Percentiles rank a stretch among this genome's conserved stretches.
Conservation (phyloP, 495 filamentous ascomycete genomes). For the Viridothelium virens region DNA sequence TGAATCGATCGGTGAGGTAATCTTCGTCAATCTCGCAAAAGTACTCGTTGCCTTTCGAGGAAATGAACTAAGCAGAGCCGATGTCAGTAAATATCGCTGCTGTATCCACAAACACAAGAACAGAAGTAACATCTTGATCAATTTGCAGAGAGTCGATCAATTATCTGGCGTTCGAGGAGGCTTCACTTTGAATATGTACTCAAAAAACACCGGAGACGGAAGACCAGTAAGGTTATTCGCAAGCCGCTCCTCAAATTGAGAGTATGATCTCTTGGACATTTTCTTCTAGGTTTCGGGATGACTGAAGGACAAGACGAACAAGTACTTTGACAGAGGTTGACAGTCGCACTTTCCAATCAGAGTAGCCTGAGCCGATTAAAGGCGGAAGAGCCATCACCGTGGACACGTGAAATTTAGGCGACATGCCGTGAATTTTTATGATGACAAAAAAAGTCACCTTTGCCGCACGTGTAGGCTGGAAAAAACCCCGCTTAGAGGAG, state of each 20-base stretch:
- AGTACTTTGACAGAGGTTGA: too few relatives aligned
- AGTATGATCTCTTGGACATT: neutral
- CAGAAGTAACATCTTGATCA: neutral
- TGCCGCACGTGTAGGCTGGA: too few relatives aligned
- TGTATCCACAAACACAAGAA: neutral
- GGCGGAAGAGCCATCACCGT: too few relatives aligned
- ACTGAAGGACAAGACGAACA: too few relatives aligned
- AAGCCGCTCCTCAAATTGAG: neutral
- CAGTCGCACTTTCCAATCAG: too few relatives aligned
- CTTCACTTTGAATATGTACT: neutral
- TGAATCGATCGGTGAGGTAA: constrained; percentile 97
- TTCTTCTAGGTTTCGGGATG: neutral
- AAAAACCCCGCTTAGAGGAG: too few relatives aligned
- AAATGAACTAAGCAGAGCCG: constrained; percentile 68
- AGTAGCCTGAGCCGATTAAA: too few relatives aligned
- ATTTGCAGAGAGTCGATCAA: neutral
- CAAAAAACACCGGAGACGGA: neutral
- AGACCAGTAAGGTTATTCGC: neutral
- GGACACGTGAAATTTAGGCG: too few relatives aligned
- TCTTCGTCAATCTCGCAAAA: constrained; percentile 99
- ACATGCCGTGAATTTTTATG: too few relatives aligned
- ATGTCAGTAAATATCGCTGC: neutral
- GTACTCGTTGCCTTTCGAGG: constrained; percentile 95
- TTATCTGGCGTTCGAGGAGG: neutral
- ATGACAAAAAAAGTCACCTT: too few relatives aligned